These are phyloP conservation scores for Verbena officinalis DNA, from an alignment of 257 asterid genomes.

Conservation along the genomic window DNA sequence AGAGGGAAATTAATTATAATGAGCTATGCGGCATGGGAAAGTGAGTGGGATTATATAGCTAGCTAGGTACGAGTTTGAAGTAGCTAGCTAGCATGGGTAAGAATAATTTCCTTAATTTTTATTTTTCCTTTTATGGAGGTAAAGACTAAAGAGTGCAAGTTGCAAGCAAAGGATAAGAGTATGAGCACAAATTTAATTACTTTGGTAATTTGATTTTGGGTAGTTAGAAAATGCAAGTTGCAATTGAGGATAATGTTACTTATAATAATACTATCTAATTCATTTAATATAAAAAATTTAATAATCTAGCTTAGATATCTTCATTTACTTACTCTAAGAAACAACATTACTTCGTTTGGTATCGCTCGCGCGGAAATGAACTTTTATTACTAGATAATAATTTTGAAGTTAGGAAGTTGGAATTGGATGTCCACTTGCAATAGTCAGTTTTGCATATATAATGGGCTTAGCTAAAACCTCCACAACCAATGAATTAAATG, in stretches of 20 bases:
- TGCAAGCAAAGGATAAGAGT: slow-evolving; percentile 32
- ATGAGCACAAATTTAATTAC: background rate
- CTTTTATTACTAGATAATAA: no score
- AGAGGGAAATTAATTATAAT: background rate
- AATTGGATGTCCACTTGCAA: slow-evolving; percentile 5
- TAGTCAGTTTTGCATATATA: background rate
- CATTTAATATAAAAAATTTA: no score
- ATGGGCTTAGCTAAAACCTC: background rate
- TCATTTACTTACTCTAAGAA: background rate
- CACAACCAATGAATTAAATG: background rate
- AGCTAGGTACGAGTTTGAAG: no score
- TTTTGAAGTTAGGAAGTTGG: no score
- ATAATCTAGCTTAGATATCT: background rate
- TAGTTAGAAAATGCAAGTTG: slow-evolving; percentile 30
- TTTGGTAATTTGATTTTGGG: slow-evolving; percentile 10
- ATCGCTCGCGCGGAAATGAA: background rate
- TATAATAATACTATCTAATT: no score
- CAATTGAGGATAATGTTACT: slow-evolving; percentile 1
- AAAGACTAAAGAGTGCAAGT: slow-evolving; percentile 31
- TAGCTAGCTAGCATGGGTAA: no score
- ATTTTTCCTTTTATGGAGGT: background rate
- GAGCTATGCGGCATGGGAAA: slow-evolving; percentile 14
- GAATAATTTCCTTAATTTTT: no score
- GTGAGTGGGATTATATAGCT: slow-evolving; percentile 31
- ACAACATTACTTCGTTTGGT: background rate